Conservation (phyloP, 2,329 filamentous ascomycete species). For the Fusarium burgessii region DNA sequence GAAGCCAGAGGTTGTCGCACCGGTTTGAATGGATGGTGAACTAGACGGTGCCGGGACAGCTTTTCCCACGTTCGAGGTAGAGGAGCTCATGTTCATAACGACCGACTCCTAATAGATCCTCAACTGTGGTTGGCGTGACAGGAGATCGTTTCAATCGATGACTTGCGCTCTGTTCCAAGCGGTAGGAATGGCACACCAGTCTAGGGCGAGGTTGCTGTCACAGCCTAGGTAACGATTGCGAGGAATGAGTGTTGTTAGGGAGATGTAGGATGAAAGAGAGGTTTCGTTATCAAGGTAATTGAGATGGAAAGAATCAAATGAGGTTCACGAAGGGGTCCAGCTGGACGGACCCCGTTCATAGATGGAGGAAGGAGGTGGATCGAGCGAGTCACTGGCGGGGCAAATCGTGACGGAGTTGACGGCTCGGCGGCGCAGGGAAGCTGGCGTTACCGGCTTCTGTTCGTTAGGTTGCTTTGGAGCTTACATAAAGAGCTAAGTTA, state of each 20-base stretch:
- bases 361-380: slow-evolving; percentile 48
- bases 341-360: slow-evolving; percentile 52
- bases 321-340: slow-evolving; percentile 49
- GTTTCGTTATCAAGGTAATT: slow-evolving; percentile 11
- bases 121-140: slow-evolving; percentile 7
- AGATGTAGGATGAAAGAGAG: slow-evolving; percentile 12
- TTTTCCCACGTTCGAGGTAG: slow-evolving; percentile 59
- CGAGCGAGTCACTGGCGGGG: slow-evolving; percentile 54
- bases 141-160: slow-evolving; percentile 19
- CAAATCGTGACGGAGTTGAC: slow-evolving; percentile 51
- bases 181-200: slow-evolving; percentile 8
- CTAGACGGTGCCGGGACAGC: slow-evolving; percentile 60
- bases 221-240: neutral
- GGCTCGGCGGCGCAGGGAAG: slow-evolving; percentile 26
- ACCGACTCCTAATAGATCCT: neutral
- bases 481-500: slow-evolving; percentile 24
- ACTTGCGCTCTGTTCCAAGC: slow-evolving; percentile 6
- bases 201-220: neutral
- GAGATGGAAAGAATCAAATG: slow-evolving; percentile 21
- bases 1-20: slow-evolving; percentile 60
- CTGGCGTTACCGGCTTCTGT: slow-evolving; percentile 28
- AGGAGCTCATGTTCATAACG: slow-evolving; percentile 51
- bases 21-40: slow-evolving; percentile 55
- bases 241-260: neutral
- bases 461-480: neutral